Conservation (phyloP, 2,329 filamentous ascomycete species). For the Alternaria rosae region DNA sequence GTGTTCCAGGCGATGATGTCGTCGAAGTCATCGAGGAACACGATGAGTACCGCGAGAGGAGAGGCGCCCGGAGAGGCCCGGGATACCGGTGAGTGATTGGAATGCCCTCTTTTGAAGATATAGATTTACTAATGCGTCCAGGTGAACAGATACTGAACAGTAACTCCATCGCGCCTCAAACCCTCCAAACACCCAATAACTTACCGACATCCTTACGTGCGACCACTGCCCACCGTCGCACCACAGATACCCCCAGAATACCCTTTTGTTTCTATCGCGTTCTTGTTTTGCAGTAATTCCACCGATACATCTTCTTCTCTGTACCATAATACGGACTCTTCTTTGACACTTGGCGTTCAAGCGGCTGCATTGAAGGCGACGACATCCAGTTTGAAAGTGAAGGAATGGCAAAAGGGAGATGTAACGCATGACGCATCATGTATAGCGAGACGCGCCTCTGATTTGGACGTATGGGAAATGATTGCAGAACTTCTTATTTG, state of each 20-base stretch:
- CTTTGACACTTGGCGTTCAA: conserved; percentile 13
- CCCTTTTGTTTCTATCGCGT: not conserved
- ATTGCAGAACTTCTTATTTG: not conserved
- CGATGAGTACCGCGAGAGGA: conserved; percentile 50
- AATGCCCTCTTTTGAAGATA: not conserved
- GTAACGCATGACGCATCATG: not conserved
- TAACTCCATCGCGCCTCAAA: not conserved
- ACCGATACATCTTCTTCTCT: not conserved
- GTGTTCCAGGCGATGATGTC: conserved; percentile 61
- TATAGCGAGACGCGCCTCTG: not conserved
- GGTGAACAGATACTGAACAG: conserved; percentile 6
- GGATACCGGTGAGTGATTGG: conserved; percentile 58
- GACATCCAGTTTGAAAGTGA: not conserved
- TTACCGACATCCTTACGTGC: not conserved
- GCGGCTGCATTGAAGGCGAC: not conserved
- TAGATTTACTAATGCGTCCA: not conserved
- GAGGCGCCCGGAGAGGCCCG: conserved; percentile 48
- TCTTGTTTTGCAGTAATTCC: not conserved
- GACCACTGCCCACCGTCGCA: not conserved
- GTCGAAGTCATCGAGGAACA: conserved; percentile 67
- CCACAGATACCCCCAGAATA: conserved; percentile 11
- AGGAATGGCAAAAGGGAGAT: not conserved
- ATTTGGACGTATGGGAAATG: not conserved
- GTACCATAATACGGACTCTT: conserved; percentile 17
- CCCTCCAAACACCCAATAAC: not conserved